These are phyloP conservation scores for Cercospora zeae-maydis DNA, from an alignment of 2,329 filamentous ascomycete species.

Conservation along the genomic window DNA sequence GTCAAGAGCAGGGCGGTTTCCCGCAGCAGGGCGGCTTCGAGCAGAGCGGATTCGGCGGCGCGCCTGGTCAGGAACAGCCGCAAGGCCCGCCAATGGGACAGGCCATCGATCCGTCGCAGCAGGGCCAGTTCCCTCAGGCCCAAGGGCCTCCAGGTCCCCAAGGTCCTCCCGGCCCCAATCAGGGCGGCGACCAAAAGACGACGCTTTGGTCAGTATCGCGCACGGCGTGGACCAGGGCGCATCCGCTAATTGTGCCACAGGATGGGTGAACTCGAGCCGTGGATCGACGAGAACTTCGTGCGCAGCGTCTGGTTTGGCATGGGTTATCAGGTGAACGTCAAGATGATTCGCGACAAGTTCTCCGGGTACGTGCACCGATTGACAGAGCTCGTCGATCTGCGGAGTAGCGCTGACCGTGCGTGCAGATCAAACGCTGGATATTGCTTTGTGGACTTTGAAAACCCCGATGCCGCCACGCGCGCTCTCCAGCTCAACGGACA, in stretches of 20 bases:
- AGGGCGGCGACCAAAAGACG: slow-evolving; percentile 49
- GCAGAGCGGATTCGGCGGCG: slow-evolving; percentile 46
- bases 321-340: slow-evolving; percentile 93
- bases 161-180: slow-evolving; percentile 37
- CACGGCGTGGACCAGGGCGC: not conserved
- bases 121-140: slow-evolving; percentile 41
- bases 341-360: slow-evolving; percentile 99
- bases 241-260: slow-evolving; percentile 47
- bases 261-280: slow-evolving; percentile 99
- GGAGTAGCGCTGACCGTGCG: slow-evolving; percentile 3
- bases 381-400: slow-evolving; percentile 5
- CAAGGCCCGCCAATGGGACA: slow-evolving; percentile 53
- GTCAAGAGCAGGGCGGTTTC: slow-evolving; percentile 34
- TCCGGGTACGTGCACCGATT: slow-evolving; percentile 64
- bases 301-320: slow-evolving; percentile 92
- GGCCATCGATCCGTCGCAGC: slow-evolving; percentile 53
- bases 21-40: slow-evolving; percentile 24
- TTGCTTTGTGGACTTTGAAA: slow-evolving; percentile 93
- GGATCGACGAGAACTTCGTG: slow-evolving; percentile 99
- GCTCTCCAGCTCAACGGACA: slow-evolving; percentile 86
- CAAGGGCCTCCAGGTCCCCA: slow-evolving; percentile 41
- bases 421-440: slow-evolving; percentile 82
- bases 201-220: slow-evolving; percentile 48
- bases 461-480: slow-evolving; percentile 80
- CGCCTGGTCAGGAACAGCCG: slow-evolving; percentile 49